These are phyloP conservation scores for Fragosphaeria purpurea DNA, from an alignment of 2,329 filamentous ascomycete species.

Conservation along the genomic window DNA sequence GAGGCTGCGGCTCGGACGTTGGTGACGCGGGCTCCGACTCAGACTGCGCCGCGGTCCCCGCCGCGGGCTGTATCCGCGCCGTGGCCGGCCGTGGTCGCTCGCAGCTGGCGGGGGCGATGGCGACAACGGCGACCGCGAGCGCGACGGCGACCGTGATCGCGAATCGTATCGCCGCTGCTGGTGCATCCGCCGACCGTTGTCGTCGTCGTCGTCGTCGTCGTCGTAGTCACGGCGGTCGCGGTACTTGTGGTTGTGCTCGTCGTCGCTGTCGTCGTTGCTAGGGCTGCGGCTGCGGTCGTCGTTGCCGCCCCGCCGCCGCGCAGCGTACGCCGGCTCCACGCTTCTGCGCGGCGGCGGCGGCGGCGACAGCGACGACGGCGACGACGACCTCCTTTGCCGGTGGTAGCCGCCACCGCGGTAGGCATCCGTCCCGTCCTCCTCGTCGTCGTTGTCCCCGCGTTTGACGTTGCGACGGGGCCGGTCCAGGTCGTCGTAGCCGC, in stretches of 20 bases:
- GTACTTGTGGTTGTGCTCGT: too few species aligned
- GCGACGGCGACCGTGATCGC: too few species aligned
- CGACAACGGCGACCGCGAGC: too few species aligned
- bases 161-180: too few species aligned
- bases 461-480: not conserved
- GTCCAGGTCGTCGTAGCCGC: not conserved
- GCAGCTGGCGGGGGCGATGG: too few species aligned
- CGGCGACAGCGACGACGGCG: not conserved
- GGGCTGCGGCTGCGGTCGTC: constrained; percentile 1
- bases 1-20: not conserved
- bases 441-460: not conserved
- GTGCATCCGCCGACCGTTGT: too few species aligned
- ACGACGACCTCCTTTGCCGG: not conserved
- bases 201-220: too few species aligned
- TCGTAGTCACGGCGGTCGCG: too few species aligned
- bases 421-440: not conserved
- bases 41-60: not conserved
- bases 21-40: constrained; percentile 1
- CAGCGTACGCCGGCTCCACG: not conserved
- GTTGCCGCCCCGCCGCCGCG: too few species aligned
- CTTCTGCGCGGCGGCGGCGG: constrained; percentile 1
- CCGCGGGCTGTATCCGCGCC: too few species aligned
- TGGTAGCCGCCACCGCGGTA: not conserved
- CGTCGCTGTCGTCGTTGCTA: not conserved
- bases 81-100: too few species aligned